Percentiles rank a stretch among this genome's conserved stretches.
These are phyloP conservation scores for Globisporangium abappressorium DNA, from an alignment of 352 stramenopile genomes.

Conservation along the genomic window DNA sequence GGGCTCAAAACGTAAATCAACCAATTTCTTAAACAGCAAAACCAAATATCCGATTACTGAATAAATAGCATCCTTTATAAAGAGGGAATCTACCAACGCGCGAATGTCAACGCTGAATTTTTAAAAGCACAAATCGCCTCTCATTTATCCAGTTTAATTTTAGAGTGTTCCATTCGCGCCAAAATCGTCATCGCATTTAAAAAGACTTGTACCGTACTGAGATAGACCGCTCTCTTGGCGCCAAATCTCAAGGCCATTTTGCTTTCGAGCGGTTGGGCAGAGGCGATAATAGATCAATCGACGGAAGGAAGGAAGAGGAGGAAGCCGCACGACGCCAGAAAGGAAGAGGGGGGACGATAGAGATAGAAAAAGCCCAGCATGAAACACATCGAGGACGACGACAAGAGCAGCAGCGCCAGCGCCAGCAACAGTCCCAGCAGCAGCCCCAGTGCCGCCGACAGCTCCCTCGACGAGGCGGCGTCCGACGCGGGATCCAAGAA, in stretches of 20 bases:
- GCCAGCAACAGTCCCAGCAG: slow-evolving; percentile 14
- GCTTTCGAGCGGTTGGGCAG: not conserved
- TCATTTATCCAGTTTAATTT: no score
- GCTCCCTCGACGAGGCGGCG: slow-evolving; percentile 13
- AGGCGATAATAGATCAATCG: not conserved
- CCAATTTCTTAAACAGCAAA: no score
- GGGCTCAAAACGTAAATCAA: no score
- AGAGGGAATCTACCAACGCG: no score
- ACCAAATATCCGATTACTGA: no score
- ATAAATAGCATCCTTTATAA: no score
- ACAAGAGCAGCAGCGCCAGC: slow-evolving; percentile 31
- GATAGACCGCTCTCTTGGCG: not conserved
- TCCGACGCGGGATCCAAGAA: slow-evolving; percentile 15
- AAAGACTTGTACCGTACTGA: not conserved
- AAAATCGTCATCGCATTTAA: not conserved
- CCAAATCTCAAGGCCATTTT: not conserved
- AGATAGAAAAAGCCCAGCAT: slow-evolving; percentile 1
- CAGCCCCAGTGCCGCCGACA: slow-evolving; percentile 30
- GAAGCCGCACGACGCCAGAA: slow-evolving; percentile 4
- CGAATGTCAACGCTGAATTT: no score
- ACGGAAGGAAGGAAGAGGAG: not conserved
- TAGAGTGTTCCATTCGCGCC: no score
- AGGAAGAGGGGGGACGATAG: not conserved
- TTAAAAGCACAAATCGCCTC: no score
- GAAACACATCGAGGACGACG: slow-evolving; percentile 30